These are phyloP conservation scores for Batrachochytrium dendrobatidis DNA, from an alignment of 371 early-diverging fungal genomes.

Conservation along the genomic window DNA sequence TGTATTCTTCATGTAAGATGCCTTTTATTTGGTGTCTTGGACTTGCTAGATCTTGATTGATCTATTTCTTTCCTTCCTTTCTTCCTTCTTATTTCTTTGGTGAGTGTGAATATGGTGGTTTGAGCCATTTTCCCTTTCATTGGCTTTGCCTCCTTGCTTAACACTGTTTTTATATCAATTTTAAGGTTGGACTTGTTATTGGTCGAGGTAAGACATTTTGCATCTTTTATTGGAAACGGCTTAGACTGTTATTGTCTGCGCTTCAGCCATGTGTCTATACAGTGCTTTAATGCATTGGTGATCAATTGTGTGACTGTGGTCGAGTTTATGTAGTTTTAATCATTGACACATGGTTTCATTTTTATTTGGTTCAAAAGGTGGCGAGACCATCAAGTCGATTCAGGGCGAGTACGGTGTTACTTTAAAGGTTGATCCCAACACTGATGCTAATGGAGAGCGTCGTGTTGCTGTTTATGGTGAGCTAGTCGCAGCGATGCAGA, in stretches of 20 bases:
- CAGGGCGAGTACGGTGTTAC: conserved; percentile 1
- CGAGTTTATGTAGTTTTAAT: not conserved
- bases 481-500: too few relatives aligned
- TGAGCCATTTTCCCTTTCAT: too few relatives aligned
- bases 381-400: conserved; percentile 6
- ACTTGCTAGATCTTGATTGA: not conserved
- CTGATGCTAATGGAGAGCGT: conserved; percentile 5
- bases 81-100: not conserved
- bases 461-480: conserved; percentile 1
- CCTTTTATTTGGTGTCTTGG: too few relatives aligned
- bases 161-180: not conserved
- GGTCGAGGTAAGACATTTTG: not conserved
- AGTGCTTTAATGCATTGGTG: not conserved
- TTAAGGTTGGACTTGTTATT: conserved; percentile 4
- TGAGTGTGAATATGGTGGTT: too few relatives aligned
- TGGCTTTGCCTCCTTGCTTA: not conserved
- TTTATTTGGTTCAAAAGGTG: not conserved
- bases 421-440: conserved; percentile 3
- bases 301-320: not conserved
- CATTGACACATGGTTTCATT: too few relatives aligned
- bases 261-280: conserved; percentile 3
- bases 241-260: too few relatives aligned
- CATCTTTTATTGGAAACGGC: too few relatives aligned
- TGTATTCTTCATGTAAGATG: too few relatives aligned
- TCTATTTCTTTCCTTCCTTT: not conserved